A percentile compares a stretch with the other conserved stretches of the same genome.
These are phyloP conservation scores for Zygoascus biomembranicola DNA, from an alignment of 805 yeast genomes.

Conservation along the genomic window DNA sequence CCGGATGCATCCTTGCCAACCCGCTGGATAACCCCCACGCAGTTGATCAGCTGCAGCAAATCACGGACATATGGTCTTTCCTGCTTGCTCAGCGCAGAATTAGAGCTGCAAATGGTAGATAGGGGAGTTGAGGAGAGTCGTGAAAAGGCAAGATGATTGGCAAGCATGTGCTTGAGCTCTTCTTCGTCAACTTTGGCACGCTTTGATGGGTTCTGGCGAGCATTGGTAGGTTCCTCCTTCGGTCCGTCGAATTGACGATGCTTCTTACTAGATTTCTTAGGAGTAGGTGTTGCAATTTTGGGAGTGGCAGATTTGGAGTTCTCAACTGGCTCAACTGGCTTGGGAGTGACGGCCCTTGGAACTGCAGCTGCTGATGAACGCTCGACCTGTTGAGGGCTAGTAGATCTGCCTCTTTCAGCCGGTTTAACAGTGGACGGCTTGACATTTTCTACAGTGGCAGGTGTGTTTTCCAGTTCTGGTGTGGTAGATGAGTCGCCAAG, in stretches of 20 bases:
- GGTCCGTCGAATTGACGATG: slow-evolving; percentile 3
- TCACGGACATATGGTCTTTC: slow-evolving; percentile 32
- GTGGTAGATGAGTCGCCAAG: background rate
- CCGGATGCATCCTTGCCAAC: slow-evolving; percentile 96
- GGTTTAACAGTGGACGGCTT: background rate
- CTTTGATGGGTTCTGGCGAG: slow-evolving; percentile 25
- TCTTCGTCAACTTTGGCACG: slow-evolving; percentile 1
- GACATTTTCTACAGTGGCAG: background rate
- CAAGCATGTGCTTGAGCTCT: slow-evolving; percentile 43
- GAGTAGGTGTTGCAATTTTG: background rate
- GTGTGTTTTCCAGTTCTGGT: background rate
- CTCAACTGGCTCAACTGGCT: background rate
- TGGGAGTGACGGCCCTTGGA: background rate
- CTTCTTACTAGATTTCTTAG: background rate
- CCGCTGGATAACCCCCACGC: slow-evolving; percentile 84
- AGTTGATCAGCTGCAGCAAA: slow-evolving; percentile 38
- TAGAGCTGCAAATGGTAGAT: slow-evolving; percentile 56
- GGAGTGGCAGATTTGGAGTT: background rate
- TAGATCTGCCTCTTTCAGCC: background rate
- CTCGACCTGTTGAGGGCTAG: background rate
- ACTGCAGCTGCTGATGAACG: background rate
- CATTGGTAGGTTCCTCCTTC: slow-evolving; percentile 3
- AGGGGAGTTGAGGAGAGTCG: slow-evolving; percentile 82
- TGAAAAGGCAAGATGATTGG: slow-evolving; percentile 85
- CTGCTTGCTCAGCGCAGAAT: slow-evolving; percentile 37